Base-by-base conservation (phyloP, 345 rosid genomes). In the Psidium guajava region DNA sequence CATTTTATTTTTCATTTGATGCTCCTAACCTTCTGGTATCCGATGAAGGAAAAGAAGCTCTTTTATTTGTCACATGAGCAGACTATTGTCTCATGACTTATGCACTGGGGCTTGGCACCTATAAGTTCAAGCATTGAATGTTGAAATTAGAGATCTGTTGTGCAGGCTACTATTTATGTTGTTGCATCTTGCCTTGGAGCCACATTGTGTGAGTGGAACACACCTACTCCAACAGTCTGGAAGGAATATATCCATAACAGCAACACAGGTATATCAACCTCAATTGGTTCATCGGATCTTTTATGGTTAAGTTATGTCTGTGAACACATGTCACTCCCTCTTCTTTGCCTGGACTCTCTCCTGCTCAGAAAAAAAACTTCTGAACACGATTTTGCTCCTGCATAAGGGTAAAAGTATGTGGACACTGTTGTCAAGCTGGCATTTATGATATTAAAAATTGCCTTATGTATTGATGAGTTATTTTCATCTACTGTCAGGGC, bases 161-260 rank as follows among this genome's bases (percentile, higher is more conserved):
- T 86, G 87, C 87, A 94, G 97, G 91, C 98, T 87, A 93, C 98
- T 80, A 86, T 97, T 86, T 91, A 87, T 73, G 87, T 89, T 84
- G 85, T 95, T 89, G 96, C 98, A 44, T 95, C 98, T 88, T 91
- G 89, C 81, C 91, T 93, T 85, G 98, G 98, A 86, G 94, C 94
- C 87, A 89, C 87, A 28, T 59, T 97, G 85, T 93, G 90, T 89
- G 99, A 97, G 91, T 97, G 99, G 99, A 91, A 91, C 56, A 88
- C 98, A 28, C 99, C 99, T 83, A 96, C 95, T 86, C 98, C 99
- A 47, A 97, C 98, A 58, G 81, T 94, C 90, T 96, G 99, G 99
- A 95, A 92, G 89, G 99, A 97, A 89, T 93, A 94, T 87, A 32
- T 91, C 64, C 95, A 97, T 89, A 91, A 89, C 92, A 87, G 92